Base-by-base conservation (phyloP, 257 asterid genomes). In the Solanum corneliomulleri region DNA sequence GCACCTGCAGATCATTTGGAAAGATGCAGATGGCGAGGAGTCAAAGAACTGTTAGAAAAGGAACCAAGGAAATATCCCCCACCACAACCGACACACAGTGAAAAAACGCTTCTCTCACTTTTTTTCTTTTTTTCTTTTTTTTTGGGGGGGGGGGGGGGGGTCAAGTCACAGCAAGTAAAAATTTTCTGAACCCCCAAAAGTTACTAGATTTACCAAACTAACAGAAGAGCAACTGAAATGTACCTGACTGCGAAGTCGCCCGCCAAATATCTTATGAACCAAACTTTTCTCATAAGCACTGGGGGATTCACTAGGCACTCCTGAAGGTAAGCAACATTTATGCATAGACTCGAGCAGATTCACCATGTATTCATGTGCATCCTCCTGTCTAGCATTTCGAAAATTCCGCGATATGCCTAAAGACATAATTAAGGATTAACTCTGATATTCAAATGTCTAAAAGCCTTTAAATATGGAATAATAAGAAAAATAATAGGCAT, bases 311-410 rank as follows among this genome's bases (percentile, higher is more conserved):
- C 96, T 95, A 6, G 99, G 96, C 90, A 97, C 96, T 25, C 99
- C 99, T 76, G 97, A 93, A 44, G 99, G 99, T 88, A 97, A 92
- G 93, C 99, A 97, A 90, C 99, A 97, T 88, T 93, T 97, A 91
- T 97, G 99, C 99, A 97, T 97, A 7, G 98, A 94, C 90, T 97
- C 99, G 15, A 97, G 94, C 85, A 97, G 92, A 93, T 97, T 92
- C 87, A 96, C 98, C 99, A 97, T 97, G 90, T 97, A 97, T 88
- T 97, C 99, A 69, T 97, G 99, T 15, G 99, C 99, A 90, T 97
- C 99, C 91, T 97, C 99, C 91, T 97, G 99, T 87, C 98, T 93
- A 14, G 97, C 92, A 90, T 91, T 97, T 81, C 99, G 92, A 88
- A 97, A 97, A 92, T 86, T 97, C 81, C 99, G 93, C 16, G 99